Evolutionary conservation across 139 green algal genomes (phyloP), one percentile per base, ranked within the genome.

Genomic region (Chlorella sp.): DNA sequence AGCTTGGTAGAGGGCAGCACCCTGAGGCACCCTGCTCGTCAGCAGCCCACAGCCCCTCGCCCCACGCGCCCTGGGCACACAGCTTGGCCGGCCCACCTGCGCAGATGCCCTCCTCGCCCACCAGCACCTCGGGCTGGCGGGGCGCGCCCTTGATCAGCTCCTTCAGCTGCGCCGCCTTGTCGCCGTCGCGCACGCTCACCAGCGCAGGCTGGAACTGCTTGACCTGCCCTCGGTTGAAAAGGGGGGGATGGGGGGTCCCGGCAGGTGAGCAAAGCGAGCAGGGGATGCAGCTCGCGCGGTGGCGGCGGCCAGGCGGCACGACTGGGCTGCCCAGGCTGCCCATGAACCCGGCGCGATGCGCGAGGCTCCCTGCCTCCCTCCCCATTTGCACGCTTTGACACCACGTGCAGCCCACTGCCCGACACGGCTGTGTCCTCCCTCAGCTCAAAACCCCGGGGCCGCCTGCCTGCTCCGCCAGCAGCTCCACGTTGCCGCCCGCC

Each of bases 401-500:
- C 22, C 56, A 14, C 56, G 30, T 65, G 3, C 9, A 65, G 32
- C 64, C 64, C 16, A 60, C 51, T 24, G 16, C 51, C 51, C 51
- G 24, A 11, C 46, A 54, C 46, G 11, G 8, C 46, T 11, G 8
- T 60, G 51, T 16, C 64, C 65, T 22, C 19, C 22, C n/a, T n/a
- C n/a, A n/a, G n/a, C n/a, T n/a, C n/a, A n/a, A n/a, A n/a, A n/a
- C 0, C 36, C 36, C 67, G 7, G 19, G 1, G 8, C 4, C 67
- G n/a, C 76, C 17, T 51, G 94, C 90, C 93, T 99, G 97, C 77
- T 98, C 91, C 20, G 96, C 94, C 40, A 99, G 91, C 43, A 99
- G 91, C 38, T 96, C 90, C 22, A 99, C 84, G 88, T 99, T 99
- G 65, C 90, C 90, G 28, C 97, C 97, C 13, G 97, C 97, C 22